Percentiles rank a stretch among this genome's conserved stretches.
phyloP scores from a whole-genome alignment of 257 asterid species.

The Echium plantagineum region DNA sequence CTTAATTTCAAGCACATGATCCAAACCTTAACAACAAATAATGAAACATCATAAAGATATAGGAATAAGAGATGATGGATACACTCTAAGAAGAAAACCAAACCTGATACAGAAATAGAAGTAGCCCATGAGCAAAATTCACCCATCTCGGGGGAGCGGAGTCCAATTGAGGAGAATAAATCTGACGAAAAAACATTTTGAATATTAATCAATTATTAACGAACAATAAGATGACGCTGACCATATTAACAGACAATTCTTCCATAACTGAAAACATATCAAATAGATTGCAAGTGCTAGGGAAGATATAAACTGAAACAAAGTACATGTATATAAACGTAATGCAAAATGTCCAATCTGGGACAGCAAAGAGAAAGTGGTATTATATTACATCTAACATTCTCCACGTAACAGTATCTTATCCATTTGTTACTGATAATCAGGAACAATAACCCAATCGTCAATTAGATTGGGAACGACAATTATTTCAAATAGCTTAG shows the following conservation, averaged over 20 bases:
- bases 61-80: neutral
- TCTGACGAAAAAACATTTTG: slow-evolving; percentile 32
- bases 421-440: too few relatives aligned
- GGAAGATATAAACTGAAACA: too few relatives aligned
- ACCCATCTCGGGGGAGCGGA: slow-evolving; percentile 98
- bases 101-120: slow-evolving; percentile 87
- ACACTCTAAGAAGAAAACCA: slow-evolving; percentile 4
- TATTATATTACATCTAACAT: too few relatives aligned
- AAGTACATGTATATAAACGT: too few relatives aligned
- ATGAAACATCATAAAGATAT: neutral
- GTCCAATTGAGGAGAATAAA: slow-evolving; percentile 81
- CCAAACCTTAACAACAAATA: neutral
- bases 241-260: neutral
- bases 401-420: too few relatives aligned
- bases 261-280: neutral
- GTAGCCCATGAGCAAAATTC: slow-evolving; percentile 77
- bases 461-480: too few relatives aligned
- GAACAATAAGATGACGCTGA: slow-evolving; percentile 3
- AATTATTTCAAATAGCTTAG: too few relatives aligned
- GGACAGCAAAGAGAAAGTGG: too few relatives aligned
- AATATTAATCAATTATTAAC: slow-evolving; percentile 10
- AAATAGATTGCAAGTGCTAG: neutral
- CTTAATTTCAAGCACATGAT: neutral
- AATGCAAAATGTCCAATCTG: too few relatives aligned
- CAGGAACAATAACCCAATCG: too few relatives aligned